A percentile compares a stretch with the other conserved stretches of the same genome.
Conservation (phyloP, 2,329 filamentous ascomycete genomes). For the Aspergillus japonicus region DNA sequence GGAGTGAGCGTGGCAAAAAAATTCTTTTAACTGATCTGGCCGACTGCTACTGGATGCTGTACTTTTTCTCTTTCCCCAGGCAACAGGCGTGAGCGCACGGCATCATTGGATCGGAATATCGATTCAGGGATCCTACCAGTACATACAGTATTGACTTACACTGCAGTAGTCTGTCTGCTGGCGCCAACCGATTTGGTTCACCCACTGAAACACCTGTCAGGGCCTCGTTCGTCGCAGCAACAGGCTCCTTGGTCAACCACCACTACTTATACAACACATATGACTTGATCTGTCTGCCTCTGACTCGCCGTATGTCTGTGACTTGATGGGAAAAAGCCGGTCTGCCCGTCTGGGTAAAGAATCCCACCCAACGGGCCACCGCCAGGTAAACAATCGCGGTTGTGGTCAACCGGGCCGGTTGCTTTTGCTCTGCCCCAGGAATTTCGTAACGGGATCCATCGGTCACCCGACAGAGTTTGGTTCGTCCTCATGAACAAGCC, state of each 20-base stretch:
- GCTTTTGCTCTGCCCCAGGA: slow-evolving; percentile 19
- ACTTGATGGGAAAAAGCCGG: not conserved
- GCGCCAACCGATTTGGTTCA: not conserved
- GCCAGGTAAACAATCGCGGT: not conserved
- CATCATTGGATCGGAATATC: slow-evolving; percentile 1
- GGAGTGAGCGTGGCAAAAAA: slow-evolving; percentile 10
- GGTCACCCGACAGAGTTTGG: slow-evolving; percentile 13
- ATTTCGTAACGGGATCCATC: slow-evolving; percentile 25
- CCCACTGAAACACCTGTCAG: slow-evolving; percentile 1
- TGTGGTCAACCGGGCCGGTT: slow-evolving; percentile 17
- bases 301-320: too few species aligned
- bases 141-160: not conserved
- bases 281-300: not conserved
- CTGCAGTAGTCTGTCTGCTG: not conserved
- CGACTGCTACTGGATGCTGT: slow-evolving; percentile 1
- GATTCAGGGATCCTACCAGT: not conserved
- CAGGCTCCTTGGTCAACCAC: not conserved
- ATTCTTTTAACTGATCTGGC: not conserved
- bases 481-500: slow-evolving; percentile 16
- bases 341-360: slow-evolving; percentile 9
- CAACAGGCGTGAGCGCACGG: slow-evolving; percentile 2
- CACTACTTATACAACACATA: not conserved
- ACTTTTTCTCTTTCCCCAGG: not conserved
- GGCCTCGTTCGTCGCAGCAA: not conserved
- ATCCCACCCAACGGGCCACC: slow-evolving; percentile 2